Base-by-base conservation (phyloP, 2,329 filamentous ascomycete genomes). In the Neopestalotiopsis sp. region DNA sequence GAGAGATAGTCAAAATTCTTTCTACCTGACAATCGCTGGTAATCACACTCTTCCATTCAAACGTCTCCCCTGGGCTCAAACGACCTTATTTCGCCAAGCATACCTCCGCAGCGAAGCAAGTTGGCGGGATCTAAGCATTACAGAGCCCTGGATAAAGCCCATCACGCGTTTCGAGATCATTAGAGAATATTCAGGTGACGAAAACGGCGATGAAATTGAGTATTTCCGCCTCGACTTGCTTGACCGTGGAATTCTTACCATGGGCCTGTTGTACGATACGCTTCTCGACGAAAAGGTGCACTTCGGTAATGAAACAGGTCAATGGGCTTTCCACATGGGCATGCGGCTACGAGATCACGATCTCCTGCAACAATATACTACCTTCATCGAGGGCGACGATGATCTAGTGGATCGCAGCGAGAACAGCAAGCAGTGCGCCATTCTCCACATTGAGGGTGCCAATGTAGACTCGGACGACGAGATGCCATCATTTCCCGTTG, bases 231-330 rank as follows among this genome's bases (percentile, higher is more conserved):
- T 73, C 13, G 74, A 74, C 49, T 45, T 75, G 13, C 69, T 70
- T 6, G 30, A 68, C 1, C 67, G 70, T 5, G 71, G 70, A n/a
- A 4, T 24, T 20, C 63, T 76, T 56, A 74, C 72, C 2, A 73
- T 75, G 71, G 73, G 73, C 13, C 49, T 70, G 17, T 69, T 74
- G 56, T 75, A 72, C 53, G 70, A 75, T 12, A n/a, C 74, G 9
- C 67, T 76, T 57, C 65, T 74, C 5, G 67, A 63, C 67, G 70
- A 32, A 13, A 24, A 30, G 12, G 49, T 38, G 7, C 5, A 75
- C 69, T 24, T 73, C 57, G 68, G 69, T 2, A 28, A 63, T 28
- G 68, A 74, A 56, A 76, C 73, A 5, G 72, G 70, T 4, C 68
- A 68, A 34, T 76, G 74, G 73, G 71, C 72, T 38, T 59, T 76